Evolutionary conservation across 306 rosid species (phyloP).

Genomic region (Quercus rubra): DNA sequence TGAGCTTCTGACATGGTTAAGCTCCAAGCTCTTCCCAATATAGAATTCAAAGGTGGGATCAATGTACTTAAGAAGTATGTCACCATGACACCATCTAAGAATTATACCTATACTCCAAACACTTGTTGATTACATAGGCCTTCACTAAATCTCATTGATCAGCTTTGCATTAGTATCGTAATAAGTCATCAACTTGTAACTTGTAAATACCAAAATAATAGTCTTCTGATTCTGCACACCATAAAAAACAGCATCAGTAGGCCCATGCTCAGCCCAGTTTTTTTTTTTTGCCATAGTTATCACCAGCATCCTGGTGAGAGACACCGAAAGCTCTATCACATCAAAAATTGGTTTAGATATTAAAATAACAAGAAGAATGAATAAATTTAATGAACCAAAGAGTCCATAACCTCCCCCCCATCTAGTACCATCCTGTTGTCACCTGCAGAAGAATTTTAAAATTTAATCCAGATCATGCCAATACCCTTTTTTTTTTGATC

Average conservation of each 20-base stretch:
- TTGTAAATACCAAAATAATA: constrained; percentile 37
- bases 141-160: constrained; percentile 47
- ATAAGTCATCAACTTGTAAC: constrained; percentile 33
- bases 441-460: constrained; percentile 52
- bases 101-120: constrained; percentile 51
- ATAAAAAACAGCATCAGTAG: constrained; percentile 32
- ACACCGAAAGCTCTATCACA: constrained; percentile 77
- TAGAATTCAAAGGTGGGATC: constrained; percentile 38
- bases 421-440: constrained; percentile 88
- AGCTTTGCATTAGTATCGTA: constrained; percentile 33
- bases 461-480: constrained; percentile 4
- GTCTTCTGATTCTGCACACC: constrained; percentile 44
- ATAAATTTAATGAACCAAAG: constrained; percentile 95
- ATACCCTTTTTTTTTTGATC: too few species aligned
- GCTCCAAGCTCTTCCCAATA: constrained; percentile 45
- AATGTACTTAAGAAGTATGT: constrained; percentile 24
- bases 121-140: constrained; percentile 47
- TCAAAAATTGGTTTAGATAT: constrained; percentile 73
- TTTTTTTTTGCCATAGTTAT: constrained; percentile 62
- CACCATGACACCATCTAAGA: constrained; percentile 47
- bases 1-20: constrained; percentile 53
- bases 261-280: constrained; percentile 68
- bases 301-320: constrained; percentile 96
- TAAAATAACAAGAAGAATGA: constrained; percentile 75
- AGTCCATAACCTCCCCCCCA: constrained; percentile 95